Percentiles rank a stretch among this genome's conserved stretches.
Conservation (phyloP, 768 basidiomycete species). For the Coprinopsis marcescibilis region DNA sequence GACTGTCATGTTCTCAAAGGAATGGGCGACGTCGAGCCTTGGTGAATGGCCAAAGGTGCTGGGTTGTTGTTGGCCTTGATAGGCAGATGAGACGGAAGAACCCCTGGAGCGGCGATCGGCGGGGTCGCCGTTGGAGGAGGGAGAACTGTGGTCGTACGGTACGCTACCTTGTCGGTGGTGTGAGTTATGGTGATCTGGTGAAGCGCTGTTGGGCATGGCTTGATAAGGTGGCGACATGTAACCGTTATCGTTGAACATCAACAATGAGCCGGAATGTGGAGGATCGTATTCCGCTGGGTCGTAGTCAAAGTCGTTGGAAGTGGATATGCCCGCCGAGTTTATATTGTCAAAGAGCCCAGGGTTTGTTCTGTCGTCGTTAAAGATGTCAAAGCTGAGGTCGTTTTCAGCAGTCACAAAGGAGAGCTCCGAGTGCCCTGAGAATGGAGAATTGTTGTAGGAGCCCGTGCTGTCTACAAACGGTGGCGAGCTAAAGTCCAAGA, state of each 20-base stretch:
- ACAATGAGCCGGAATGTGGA: constrained; percentile 41
- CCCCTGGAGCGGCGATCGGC: constrained; percentile 51
- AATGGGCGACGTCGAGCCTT: constrained; percentile 49
- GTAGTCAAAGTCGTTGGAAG: constrained; percentile 43
- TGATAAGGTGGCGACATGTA: constrained; percentile 30
- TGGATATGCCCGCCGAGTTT: neutral
- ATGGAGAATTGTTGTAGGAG: constrained; percentile 46
- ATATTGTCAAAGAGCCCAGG: constrained; percentile 18
- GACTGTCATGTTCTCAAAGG: constrained; percentile 60
- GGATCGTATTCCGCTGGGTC: constrained; percentile 71
- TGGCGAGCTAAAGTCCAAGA: constrained; percentile 17
- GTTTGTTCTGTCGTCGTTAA: constrained; percentile 38
- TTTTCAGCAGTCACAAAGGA: constrained; percentile 42
- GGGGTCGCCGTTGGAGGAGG: constrained; percentile 48
- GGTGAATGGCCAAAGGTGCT: constrained; percentile 44
- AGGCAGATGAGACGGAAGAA: constrained; percentile 57
- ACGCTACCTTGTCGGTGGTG: constrained; percentile 23
- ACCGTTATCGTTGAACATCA: constrained; percentile 55
- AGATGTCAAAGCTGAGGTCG: constrained; percentile 40
- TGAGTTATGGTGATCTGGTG: constrained; percentile 12
- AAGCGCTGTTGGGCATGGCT: constrained; percentile 5
- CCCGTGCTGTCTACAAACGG: constrained; percentile 15
- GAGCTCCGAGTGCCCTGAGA: constrained; percentile 64
- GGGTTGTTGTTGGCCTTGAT: constrained; percentile 27
- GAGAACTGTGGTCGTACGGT: constrained; percentile 59